phyloP scores from a whole-genome alignment of 2,329 filamentous ascomycete species.

The Ascochyta lentis region DNA sequence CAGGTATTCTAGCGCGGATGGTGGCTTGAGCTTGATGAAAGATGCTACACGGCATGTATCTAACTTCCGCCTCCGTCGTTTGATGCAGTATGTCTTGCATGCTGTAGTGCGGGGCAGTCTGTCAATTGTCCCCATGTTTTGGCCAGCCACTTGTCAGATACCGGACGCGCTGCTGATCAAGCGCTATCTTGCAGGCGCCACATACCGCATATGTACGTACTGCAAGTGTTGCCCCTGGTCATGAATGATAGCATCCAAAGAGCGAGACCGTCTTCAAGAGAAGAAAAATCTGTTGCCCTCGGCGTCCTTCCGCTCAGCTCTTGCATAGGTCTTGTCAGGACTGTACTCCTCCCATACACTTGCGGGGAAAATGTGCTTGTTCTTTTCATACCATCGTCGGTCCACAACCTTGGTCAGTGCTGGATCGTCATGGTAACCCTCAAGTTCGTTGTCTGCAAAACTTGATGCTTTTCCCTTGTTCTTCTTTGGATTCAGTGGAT shows the following conservation, averaged over 20 bases:
- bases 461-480: slow-evolving; percentile 44
- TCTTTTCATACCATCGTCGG: slow-evolving; percentile 93
- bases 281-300: slow-evolving; percentile 92
- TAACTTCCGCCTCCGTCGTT: not conserved
- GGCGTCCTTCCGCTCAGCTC: slow-evolving; percentile 78
- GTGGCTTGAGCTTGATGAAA: slow-evolving; percentile 17
- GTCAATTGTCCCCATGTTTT: not conserved
- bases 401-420: slow-evolving; percentile 92
- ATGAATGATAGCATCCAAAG: not conserved
- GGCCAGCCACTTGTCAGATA: not conserved
- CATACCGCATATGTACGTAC: not conserved
- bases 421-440: slow-evolving; percentile 81
- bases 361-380: slow-evolving; percentile 97
- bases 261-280: slow-evolving; percentile 27
- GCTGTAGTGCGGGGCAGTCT: slow-evolving; percentile 1
- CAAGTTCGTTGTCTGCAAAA: slow-evolving; percentile 60
- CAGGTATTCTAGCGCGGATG: slow-evolving; percentile 16
- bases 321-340: slow-evolving; percentile 82
- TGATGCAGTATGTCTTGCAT: slow-evolving; percentile 2
- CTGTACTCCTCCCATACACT: slow-evolving; percentile 97
- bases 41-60: not conserved
- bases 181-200: not conserved
- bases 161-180: not conserved
- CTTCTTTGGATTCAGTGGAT: slow-evolving; percentile 51
- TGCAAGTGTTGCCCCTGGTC: not conserved